Evolutionary conservation across 495 filamentous ascomycete genomes (phyloP).

Genomic region (Aspergillus sclerotioniger): DNA sequence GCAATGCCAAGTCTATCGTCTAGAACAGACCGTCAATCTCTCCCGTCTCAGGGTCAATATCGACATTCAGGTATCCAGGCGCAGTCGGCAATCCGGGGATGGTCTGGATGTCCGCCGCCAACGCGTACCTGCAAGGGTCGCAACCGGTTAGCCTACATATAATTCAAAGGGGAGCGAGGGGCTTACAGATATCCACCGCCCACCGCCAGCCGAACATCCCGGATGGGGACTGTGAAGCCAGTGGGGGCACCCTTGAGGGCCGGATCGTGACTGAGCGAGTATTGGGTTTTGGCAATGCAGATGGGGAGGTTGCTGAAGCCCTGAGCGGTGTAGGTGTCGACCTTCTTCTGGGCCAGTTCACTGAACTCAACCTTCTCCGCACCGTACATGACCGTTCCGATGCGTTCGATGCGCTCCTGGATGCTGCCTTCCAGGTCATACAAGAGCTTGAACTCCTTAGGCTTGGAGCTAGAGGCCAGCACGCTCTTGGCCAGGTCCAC

Average conservation of each 20-base stretch:
- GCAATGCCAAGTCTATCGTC: constrained; percentile 8
- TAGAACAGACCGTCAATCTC: constrained; percentile 97
- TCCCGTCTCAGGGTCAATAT: constrained; percentile 88
- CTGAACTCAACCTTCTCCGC: constrained; percentile 88
- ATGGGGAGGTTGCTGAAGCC: constrained; percentile 91
- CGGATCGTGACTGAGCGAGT: constrained; percentile 92
- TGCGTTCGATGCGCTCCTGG: constrained; percentile 87
- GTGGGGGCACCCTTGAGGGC: constrained; percentile 93
- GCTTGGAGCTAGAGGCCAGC: constrained; percentile 75
- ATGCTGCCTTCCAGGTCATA: constrained; percentile 79
- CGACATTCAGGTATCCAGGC: constrained; percentile 93
- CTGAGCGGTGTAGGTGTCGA: constrained; percentile 90
- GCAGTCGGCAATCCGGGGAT: constrained; percentile 95
- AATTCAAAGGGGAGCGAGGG: constrained; percentile 6
- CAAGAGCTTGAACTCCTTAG: constrained; percentile 86
- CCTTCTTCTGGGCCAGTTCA: constrained; percentile 91
- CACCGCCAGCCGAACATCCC: constrained; percentile 90
- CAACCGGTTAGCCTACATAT: constrained; percentile 11
- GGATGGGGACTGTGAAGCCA: constrained; percentile 92
- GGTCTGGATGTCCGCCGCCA: constrained; percentile 97
- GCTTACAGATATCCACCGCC: constrained; percentile 87
- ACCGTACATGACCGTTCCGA: constrained; percentile 91
- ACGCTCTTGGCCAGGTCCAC: constrained; percentile 86
- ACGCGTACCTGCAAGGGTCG: constrained; percentile 64
- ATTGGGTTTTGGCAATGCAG: constrained; percentile 97